Base-by-base conservation (phyloP, 768 basidiomycete species). In the Paxillus rubicundulus region DNA sequence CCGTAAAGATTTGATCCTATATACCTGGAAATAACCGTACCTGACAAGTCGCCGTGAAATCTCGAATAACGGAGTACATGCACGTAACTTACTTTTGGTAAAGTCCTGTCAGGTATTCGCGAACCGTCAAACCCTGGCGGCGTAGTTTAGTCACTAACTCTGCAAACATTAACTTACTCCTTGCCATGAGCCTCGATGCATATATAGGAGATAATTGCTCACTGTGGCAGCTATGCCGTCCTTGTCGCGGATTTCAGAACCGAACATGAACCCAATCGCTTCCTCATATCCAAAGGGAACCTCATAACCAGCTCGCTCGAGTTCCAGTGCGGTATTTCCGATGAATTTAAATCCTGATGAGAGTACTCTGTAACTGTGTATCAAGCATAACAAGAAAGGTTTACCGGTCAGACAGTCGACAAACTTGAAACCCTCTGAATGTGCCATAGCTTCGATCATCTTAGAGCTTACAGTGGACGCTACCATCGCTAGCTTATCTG, bases 191-290 rank as follows among this genome's bases (percentile, higher is more conserved):
- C 17, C 36, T 32, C 17, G 17, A 17, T 38, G 28, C 32, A 18
- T 38, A 30, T 14, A 41, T 17, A 6, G 8, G 46, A 16, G 14
- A 27, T 18, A 33, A 30, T 34, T 10, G n/a, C 54, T 60, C 59
- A 92, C 92, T 20, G 85, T 83, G 5, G 91, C 90, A 45, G 87
- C 80, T 47, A 95, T 82, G 2, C 92, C 92, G 64, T 95, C 92
- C 65, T 95, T 95, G 66, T 95, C 92, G 33, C 87, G 77, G 58
- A 94, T 81, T 24, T 83, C 74, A 13, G 80, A 73, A 24, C 89
- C 89, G 67, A 92, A 84, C 90, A 93, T 93, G 64, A 82, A 95
- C 3, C 92, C 92, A 49, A 95, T 93, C 1, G 93, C 92, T 70
- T 95, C 92, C 63, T 95, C 92, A 61, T 95, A 95, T 9, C 86